Evolutionary conservation across 768 basidiomycete species (phyloP).

Genomic region (Cystobasidium onofrii): DNA sequence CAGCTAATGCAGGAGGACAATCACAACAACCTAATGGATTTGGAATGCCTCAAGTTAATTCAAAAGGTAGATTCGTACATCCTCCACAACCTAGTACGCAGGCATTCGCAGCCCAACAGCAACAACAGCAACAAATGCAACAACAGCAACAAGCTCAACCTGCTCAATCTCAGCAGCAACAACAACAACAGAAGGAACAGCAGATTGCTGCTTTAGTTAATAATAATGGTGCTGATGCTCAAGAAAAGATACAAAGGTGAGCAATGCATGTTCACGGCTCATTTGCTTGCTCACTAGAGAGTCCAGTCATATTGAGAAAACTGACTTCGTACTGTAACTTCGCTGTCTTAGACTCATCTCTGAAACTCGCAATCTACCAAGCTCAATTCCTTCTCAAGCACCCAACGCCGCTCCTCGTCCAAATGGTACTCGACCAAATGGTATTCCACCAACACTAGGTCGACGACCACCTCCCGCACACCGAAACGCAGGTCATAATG

Average conservation of each 20-base stretch:
- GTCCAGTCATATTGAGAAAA: no score
- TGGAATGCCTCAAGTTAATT: not conserved
- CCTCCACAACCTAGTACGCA: not conserved
- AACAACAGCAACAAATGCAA: slow-evolving; percentile 7
- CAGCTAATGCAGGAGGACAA: not conserved
- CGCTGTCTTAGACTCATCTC: slow-evolving; percentile 17
- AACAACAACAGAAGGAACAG: slow-evolving; percentile 8
- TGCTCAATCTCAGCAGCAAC: not conserved
- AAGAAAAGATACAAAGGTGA: slow-evolving; percentile 27
- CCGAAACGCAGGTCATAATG: not conserved
- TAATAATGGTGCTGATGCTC: slow-evolving; percentile 1
- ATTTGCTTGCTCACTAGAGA: no score
- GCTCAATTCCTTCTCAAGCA: not conserved
- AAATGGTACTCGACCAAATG: not conserved
- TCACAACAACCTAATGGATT: not conserved
- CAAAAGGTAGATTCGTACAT: not conserved
- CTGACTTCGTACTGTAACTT: not conserved
- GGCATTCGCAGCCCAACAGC: slow-evolving; percentile 22
- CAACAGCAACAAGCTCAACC: not conserved
- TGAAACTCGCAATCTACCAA: slow-evolving; percentile 15
- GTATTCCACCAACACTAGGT: slow-evolving; percentile 5
- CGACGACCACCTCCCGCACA: not conserved
- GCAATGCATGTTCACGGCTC: not conserved
- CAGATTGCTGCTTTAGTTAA: not conserved
- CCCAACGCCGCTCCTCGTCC: not conserved